Evolutionary conservation across 2,329 filamentous ascomycete species (phyloP), one percentile per base, ranked within the genome.

Genomic region (Diplodia mutila): DNA sequence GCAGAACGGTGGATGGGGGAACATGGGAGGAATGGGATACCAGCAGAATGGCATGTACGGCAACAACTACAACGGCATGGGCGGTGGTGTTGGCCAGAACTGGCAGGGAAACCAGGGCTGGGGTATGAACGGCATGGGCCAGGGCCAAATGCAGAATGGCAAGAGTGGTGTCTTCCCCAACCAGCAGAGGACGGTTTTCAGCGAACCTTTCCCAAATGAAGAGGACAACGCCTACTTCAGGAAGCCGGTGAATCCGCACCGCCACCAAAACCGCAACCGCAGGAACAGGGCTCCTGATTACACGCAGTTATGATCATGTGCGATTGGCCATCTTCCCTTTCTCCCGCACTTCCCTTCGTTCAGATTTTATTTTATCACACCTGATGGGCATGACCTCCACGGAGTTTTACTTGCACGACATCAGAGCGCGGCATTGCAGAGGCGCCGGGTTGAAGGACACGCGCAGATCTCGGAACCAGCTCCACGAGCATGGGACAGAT

Each of bases 151-250:
- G 68, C 68, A 71, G 65, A 71, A 72, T 67, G 59, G 59, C 42
- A 67, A 67, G 52, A 69, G 55, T 70, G 78, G 78, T 32, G 77
- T 76, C 57, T 88, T 88, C 69, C 81, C 85, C 14, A 88, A 88
- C 71, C 87, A 89, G 73, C 86, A 88, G 73, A 80, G 84, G 66
- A 85, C 82, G 27, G 76, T 81, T 42, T 85, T 86, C 72, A 81
- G 82, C 39, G 83, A 84, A 21, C 83, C 84, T 14, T 81, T 84
- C 68, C 85, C 85, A 2, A 89, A 86, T 68, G 88, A 88, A 70
- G 92, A 96, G 67, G 93, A 97, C 68, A 92, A 93, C 69, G 92
- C 95, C 7, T 99, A 99, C 80, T 96, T 98, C 78, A 88, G 95
- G 68, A 94, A 97, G 78, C 95, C 95, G 0, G 92, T 98, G 70